Conservation (phyloP, 306 rosid genomes). For the Datisca glomerata region DNA sequence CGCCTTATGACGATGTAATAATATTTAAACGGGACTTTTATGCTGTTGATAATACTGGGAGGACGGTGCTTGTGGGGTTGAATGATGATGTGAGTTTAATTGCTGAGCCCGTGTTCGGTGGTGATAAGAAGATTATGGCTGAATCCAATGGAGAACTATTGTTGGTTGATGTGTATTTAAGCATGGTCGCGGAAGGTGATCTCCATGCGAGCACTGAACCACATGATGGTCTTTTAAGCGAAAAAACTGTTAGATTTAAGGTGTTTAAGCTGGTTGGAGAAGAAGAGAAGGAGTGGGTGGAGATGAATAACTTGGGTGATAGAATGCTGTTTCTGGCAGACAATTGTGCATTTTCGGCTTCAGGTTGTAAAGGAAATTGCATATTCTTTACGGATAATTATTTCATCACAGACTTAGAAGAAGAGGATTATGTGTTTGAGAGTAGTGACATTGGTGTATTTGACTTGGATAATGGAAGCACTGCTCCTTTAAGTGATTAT, state of each 20-base stretch:
- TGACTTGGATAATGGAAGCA: constrained; percentile 29
- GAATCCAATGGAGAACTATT: constrained; percentile 45
- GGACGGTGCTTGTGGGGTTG: constrained; percentile 35
- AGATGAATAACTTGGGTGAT: constrained; percentile 42
- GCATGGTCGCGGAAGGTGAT: constrained; percentile 6
- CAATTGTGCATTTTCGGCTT: constrained; percentile 53
- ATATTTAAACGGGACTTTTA: constrained; percentile 27
- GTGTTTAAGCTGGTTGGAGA: constrained; percentile 33
- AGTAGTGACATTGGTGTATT: constrained; percentile 38
- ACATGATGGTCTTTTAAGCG: constrained; percentile 18
- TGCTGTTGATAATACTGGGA: constrained; percentile 62
- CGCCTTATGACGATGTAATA: constrained; percentile 64
- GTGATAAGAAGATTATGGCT: constrained; percentile 71
- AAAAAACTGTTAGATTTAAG: constrained; percentile 43
- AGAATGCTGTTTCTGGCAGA: constrained; percentile 64
- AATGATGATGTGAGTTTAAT: constrained; percentile 17
- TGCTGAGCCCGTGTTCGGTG: constrained; percentile 73
- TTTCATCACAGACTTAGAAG: constrained; percentile 6
- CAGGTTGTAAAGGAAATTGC: constrained; percentile 40
- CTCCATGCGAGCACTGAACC: constrained; percentile 14
- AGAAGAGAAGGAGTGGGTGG: constrained; percentile 43
- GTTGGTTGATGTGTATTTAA: constrained; percentile 54
- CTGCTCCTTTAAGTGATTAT: constrained; percentile 32
- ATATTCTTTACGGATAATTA: constrained; percentile 47
- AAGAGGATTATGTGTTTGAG: constrained; percentile 25